phyloP scores from a whole-genome alignment of 176 grass and related monocot species.

The Bolboschoenus planiculmis region DNA sequence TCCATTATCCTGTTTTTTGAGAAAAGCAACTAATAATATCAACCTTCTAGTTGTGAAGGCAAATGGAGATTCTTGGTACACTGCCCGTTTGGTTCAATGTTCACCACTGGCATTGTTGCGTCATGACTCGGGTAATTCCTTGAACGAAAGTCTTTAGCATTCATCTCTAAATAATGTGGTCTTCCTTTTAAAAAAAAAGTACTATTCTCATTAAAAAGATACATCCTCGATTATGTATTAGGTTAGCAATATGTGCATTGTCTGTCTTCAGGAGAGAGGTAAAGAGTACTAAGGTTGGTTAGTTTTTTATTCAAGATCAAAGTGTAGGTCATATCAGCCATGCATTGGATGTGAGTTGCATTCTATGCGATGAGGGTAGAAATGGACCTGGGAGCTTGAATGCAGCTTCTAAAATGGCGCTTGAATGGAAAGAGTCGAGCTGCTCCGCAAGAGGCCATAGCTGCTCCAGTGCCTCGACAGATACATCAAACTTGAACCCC shows the following conservation, averaged over 20 bases:
- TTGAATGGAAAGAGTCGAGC: not conserved
- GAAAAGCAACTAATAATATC: not conserved
- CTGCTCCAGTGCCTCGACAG: not conserved
- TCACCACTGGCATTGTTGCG: not conserved
- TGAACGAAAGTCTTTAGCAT: not conserved
- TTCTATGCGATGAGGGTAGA: not conserved
- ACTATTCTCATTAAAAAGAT: not conserved
- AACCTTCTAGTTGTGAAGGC: not conserved
- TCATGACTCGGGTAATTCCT: not conserved
- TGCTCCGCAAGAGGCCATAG: not conserved
- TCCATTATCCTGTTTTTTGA: not conserved
- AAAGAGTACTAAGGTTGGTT: not conserved
- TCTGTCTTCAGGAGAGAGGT: not conserved
- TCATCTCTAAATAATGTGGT: not conserved
- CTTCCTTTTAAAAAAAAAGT: not conserved
- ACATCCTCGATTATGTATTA: not conserved
- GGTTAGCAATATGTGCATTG: not conserved
- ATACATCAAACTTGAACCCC: not conserved
- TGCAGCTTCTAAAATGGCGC: not conserved
- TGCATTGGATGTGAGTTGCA: not conserved
- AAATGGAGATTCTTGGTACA: slow-evolving; percentile 6
- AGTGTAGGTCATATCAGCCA: not conserved
- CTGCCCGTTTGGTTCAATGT: not conserved
- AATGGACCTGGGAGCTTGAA: not conserved
- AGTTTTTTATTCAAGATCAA: not conserved